These are phyloP conservation scores for Alternaria sp. DNA, from an alignment of 2,329 filamentous ascomycete species.

Conservation along the genomic window DNA sequence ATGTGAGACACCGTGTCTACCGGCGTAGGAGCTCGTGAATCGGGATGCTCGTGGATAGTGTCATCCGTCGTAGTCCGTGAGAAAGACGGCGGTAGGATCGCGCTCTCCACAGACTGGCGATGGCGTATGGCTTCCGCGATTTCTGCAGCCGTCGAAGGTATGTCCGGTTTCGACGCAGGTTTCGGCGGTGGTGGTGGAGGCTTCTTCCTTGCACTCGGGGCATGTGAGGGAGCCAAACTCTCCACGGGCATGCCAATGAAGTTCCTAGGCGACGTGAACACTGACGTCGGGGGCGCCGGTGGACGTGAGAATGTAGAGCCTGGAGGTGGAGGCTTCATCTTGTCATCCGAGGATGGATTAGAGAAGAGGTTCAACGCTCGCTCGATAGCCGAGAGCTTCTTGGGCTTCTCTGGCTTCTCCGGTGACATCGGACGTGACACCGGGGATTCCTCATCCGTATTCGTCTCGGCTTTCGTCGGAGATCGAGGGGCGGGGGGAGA, in stretches of 20 bases:
- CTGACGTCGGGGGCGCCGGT: constrained; percentile 34
- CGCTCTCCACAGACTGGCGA: constrained; percentile 28
- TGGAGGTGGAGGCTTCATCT: constrained; percentile 5
- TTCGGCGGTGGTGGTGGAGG: constrained; percentile 15
- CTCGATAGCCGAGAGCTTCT: constrained; percentile 22
- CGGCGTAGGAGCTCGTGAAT: constrained; percentile 34
- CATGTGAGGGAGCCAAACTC: constrained; percentile 22
- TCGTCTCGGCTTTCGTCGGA: constrained; percentile 16
- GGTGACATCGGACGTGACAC: constrained; percentile 20
- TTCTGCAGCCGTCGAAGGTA: constrained; percentile 16
- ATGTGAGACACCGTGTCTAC: constrained; percentile 39
- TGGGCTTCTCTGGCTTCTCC: constrained; percentile 20
- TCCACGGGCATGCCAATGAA: constrained; percentile 31
- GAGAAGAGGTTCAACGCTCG: constrained; percentile 21
- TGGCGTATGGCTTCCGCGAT: constrained; percentile 17
- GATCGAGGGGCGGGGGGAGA: constrained; percentile 11
- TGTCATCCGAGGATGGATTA: constrained; percentile 1
- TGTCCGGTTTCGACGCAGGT: constrained; percentile 8
- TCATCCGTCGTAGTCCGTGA: constrained; percentile 17
- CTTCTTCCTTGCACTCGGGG: constrained; percentile 20
- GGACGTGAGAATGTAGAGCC: constrained; percentile 36
- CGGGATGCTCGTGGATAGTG: constrained; percentile 25
- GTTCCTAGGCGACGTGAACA: constrained; percentile 33
- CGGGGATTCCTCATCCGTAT: constrained; percentile 22
- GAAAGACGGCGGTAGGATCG: constrained; percentile 27